Evolutionary conservation across 495 filamentous ascomycete genomes (phyloP).

Genomic region (Saxispiralis lemnorum): DNA sequence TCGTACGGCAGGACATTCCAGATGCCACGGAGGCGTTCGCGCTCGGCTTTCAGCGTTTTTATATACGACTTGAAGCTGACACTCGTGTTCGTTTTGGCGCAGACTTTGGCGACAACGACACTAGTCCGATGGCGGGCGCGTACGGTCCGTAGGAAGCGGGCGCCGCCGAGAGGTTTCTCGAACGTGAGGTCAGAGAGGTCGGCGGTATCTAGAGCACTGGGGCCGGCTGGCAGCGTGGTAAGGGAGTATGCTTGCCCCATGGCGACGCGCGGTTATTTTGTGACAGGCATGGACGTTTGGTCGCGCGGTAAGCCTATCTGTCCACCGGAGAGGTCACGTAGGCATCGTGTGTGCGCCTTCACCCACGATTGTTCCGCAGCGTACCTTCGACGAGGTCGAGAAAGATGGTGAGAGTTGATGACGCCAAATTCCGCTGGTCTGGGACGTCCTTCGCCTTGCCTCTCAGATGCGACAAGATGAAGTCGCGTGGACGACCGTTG

Average conservation of each 20-base stretch:
- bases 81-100: slow-evolving; percentile 70
- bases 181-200: slow-evolving; percentile 79
- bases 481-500: no score
- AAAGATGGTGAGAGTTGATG: no score
- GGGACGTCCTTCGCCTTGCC: no score
- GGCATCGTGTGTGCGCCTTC: no score
- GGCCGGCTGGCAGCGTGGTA: slow-evolving; percentile 71
- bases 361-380: no score
- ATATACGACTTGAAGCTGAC: slow-evolving; percentile 65
- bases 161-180: slow-evolving; percentile 81
- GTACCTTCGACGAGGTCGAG: no score
- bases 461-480: no score
- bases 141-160: slow-evolving; percentile 95
- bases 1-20: slow-evolving; percentile 87
- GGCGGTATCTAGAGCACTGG: slow-evolving; percentile 80
- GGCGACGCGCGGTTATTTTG: slow-evolving; percentile 10
- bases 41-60: slow-evolving; percentile 60
- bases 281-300: no score
- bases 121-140: slow-evolving; percentile 78
- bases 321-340: no score
- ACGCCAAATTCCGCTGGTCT: no score
- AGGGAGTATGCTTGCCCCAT: slow-evolving; percentile 98
- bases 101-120: slow-evolving; percentile 77
- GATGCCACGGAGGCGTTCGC: slow-evolving; percentile 58
- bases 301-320: no score